Evolutionary conservation across 371 early-diverging fungal species (phyloP).

Genomic region (Rhizopus sp.): DNA sequence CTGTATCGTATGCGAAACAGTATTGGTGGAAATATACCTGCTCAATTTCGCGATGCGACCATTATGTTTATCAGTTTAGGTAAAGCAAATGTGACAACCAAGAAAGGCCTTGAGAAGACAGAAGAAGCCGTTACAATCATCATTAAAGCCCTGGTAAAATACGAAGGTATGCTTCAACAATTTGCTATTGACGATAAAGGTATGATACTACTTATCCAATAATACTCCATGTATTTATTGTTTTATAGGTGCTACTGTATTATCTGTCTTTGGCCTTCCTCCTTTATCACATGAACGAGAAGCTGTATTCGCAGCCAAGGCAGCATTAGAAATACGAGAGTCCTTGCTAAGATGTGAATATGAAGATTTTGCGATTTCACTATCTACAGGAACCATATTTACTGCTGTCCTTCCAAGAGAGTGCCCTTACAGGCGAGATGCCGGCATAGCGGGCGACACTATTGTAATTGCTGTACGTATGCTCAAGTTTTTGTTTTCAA

Average conservation of each 20-base stretch:
- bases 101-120: conserved; percentile 41
- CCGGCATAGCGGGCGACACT: conserved; percentile 62
- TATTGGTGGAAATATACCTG: conserved; percentile 47
- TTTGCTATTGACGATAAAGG: conserved; percentile 68
- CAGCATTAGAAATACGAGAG: conserved; percentile 53
- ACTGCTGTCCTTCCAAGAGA: conserved; percentile 51
- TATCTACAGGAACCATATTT: conserved; percentile 60
- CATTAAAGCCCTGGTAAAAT: conserved; percentile 39
- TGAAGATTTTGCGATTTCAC: conserved; percentile 53
- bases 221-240: conserved; percentile 2
- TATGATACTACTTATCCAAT: neutral
- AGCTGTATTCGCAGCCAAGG: conserved; percentile 61
- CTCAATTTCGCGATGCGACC: conserved; percentile 63
- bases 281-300: conserved; percentile 65
- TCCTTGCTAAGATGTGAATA: conserved; percentile 25
- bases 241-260: conserved; percentile 50
- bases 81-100: conserved; percentile 42
- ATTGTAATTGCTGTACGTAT: conserved; percentile 66
- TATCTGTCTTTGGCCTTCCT: conserved; percentile 61
- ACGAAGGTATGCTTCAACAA: conserved; percentile 63
- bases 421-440: conserved; percentile 59
- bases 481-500: conserved; percentile 56
- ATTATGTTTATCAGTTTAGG: conserved; percentile 65
- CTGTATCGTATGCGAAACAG: conserved; percentile 49
- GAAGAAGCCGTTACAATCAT: conserved; percentile 36